Percentiles rank a stretch among this genome's conserved stretches.
phyloP scores from a whole-genome alignment of 768 basidiomycete genomes.

The Russula virescens region DNA sequence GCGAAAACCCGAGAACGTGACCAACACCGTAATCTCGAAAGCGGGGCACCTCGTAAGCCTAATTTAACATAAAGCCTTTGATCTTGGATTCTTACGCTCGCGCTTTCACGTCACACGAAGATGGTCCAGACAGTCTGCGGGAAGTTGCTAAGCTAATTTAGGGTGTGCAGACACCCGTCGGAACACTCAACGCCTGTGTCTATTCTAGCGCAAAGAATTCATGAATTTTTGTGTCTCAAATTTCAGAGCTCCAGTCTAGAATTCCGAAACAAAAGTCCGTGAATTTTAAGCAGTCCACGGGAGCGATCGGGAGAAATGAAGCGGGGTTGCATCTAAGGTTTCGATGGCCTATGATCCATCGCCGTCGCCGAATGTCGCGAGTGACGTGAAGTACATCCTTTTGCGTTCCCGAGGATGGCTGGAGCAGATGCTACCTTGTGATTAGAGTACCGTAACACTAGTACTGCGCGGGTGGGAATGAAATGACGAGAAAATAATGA shows the following conservation, averaged over 20 bases:
- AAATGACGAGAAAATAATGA: no score
- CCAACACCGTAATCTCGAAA: slow-evolving; percentile 30
- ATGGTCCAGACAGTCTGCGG: slow-evolving; percentile 18
- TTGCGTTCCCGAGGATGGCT: no score
- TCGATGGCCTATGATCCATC: no score
- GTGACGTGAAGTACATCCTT: neutral
- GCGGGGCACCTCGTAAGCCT: slow-evolving; percentile 33
- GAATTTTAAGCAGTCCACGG: no score
- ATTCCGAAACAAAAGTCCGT: slow-evolving; percentile 7
- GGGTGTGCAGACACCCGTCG: neutral
- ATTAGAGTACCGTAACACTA: no score
- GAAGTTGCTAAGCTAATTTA: slow-evolving; percentile 21
- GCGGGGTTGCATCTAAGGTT: neutral
- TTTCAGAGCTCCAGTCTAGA: no score
- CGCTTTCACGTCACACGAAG: slow-evolving; percentile 2
- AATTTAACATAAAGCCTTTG: no score
- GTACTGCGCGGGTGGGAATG: no score
- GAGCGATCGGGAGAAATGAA: neutral
- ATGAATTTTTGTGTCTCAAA: slow-evolving; percentile 21
- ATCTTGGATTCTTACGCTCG: neutral
- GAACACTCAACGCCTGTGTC: no score
- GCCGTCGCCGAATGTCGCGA: no score
- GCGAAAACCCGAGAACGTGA: slow-evolving; percentile 33
- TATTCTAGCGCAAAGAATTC: slow-evolving; percentile 16
- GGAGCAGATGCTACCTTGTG: no score